Evolutionary conservation across 495 filamentous ascomycete species (phyloP), one percentile per base, ranked within the genome.

Genomic region (Bacidia gigantensis): DNA sequence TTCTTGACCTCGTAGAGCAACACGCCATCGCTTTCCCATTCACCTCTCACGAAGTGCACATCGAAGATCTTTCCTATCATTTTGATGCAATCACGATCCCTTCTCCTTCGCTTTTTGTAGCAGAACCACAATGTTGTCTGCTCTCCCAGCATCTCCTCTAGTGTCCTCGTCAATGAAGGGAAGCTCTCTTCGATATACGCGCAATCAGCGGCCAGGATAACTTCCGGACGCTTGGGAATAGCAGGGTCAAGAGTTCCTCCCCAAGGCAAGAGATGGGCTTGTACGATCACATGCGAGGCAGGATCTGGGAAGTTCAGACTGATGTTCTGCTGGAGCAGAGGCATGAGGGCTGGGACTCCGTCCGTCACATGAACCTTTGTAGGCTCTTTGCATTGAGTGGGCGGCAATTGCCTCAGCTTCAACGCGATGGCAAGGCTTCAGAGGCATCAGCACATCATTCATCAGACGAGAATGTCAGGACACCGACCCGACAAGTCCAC

Each of bases 161-260:
- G 64, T n/a, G 92, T 96, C 55, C 79, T 66, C 58, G 89, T 73
- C 26, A 98, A 72, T 25, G 94, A 72, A 41, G 89, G 88, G 63
- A 97, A 97, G 2, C 89, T 84, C 2, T 90, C 87, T 64, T 98
- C 90, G 60, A 93, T 93, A 72, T 97, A 98, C 46, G 94, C 88
- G 69, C 92, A 97, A 65, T 98, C 92, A 3, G 89, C 92, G 11
- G 92, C 92, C 11, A 98, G 76, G 51, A 98, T 79, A 40, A 90
- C 71, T 55, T 92, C 81, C 11, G 88, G 84, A 53, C 76, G 73
- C 43, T 64, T 57, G 23, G 57, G 53, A 26, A 52, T 22, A 25
- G 17, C 38, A 11, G 52, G 43, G 26, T 49, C 42, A 26, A 51
- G 42, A 35, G 45, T 23, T 5, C 41, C 26, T 21, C 51, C 53